A percentile compares a stretch with the other conserved stretches of the same genome.
Evolutionary conservation across 2,329 filamentous ascomycete genomes (phyloP).

Genomic region (Aureobasidium sp.): DNA sequence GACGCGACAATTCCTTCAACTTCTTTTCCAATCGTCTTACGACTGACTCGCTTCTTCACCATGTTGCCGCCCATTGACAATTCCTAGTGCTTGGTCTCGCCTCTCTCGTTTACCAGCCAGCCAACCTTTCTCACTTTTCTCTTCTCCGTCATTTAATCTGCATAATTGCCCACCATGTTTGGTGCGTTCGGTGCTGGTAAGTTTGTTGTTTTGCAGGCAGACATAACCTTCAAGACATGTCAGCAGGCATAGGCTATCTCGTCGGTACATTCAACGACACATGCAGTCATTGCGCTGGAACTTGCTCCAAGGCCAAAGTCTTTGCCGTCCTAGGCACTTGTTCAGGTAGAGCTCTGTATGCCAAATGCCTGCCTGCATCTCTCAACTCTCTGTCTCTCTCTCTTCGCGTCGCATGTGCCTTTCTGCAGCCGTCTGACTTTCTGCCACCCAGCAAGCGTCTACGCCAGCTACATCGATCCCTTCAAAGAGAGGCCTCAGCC

Average conservation of each 20-base stretch:
- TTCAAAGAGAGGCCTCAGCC: constrained; percentile 14
- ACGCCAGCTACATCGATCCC: constrained; percentile 16
- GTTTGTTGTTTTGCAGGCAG: constrained; percentile 3
- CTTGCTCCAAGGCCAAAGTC: too few species aligned
- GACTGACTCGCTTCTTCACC: neutral
- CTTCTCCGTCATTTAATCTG: neutral
- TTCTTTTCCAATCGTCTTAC: constrained; percentile 1
- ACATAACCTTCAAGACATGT: neutral
- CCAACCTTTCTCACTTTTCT: neutral
- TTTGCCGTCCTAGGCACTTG: neutral
- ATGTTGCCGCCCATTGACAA: constrained; percentile 13
- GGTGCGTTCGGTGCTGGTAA: constrained; percentile 13
- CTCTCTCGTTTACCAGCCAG: neutral
- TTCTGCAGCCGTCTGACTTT: constrained; percentile 3
- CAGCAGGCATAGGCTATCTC: neutral
- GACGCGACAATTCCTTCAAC: neutral
- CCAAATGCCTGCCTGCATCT: neutral
- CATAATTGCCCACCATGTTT: constrained; percentile 9
- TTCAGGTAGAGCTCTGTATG: neutral
- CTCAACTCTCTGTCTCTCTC: neutral
- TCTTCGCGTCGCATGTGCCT: neutral
- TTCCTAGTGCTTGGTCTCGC: neutral
- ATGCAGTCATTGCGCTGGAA: neutral
- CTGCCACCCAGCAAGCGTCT: constrained; percentile 4
- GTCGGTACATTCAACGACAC: neutral